Conservation (phyloP, 345 rosid genomes). For the Salix purpurea region DNA sequence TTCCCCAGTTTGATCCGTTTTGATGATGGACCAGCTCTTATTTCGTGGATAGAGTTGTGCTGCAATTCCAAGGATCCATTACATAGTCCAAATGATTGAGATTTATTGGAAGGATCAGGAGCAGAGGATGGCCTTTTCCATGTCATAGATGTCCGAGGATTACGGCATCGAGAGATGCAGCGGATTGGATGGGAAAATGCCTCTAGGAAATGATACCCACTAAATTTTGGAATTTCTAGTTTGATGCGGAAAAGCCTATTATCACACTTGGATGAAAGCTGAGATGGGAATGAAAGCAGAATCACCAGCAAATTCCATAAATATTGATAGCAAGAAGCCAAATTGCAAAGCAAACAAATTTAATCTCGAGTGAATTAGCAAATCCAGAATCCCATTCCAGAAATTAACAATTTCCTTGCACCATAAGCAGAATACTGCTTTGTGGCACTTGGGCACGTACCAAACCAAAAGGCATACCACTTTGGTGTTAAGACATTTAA, state of each 20-base stretch:
- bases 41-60: slow-evolving; percentile 38
- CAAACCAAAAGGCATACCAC: not conserved
- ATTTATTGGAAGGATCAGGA: slow-evolving; percentile 29
- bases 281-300: slow-evolving; percentile 21
- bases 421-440: not conserved
- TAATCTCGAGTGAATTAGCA: not conserved
- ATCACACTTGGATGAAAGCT: slow-evolving; percentile 83
- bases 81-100: slow-evolving; percentile 32
- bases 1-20: slow-evolving; percentile 61
- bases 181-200: slow-evolving; percentile 60
- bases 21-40: slow-evolving; percentile 45
- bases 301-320: slow-evolving; percentile 1
- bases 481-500: not conserved
- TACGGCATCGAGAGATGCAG: slow-evolving; percentile 57
- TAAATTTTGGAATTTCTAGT: slow-evolving; percentile 46
- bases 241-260: slow-evolving; percentile 65
- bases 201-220: slow-evolving; percentile 64
- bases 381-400: not conserved
- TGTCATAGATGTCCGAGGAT: slow-evolving; percentile 33
- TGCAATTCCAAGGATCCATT: slow-evolving; percentile 35
- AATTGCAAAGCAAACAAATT: not conserved
- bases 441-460: not conserved
- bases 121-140: slow-evolving; percentile 46
- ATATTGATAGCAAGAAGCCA: not conserved
- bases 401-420: not conserved